These are phyloP conservation scores for Crithidia bombi DNA, from an alignment of 208 protist species.

Conservation along the genomic window DNA sequence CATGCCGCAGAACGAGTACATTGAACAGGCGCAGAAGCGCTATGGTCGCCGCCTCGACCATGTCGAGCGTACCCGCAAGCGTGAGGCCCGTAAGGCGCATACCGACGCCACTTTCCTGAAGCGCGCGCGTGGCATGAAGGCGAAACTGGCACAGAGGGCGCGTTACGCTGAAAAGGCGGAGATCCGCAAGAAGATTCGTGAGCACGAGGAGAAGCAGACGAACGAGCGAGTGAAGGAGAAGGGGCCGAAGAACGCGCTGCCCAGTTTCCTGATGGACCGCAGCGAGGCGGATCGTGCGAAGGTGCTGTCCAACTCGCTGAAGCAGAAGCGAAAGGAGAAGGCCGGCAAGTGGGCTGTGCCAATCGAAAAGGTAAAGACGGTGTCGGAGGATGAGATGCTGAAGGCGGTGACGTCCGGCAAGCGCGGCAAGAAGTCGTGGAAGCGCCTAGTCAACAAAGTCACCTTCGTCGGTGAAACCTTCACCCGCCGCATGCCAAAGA, in stretches of 20 bases:
- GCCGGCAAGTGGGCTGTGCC: constrained; percentile 99
- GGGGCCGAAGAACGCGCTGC: constrained; percentile 96
- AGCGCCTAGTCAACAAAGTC: constrained; percentile 99
- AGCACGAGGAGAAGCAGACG: constrained; percentile 97
- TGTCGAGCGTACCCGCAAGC: constrained; percentile 98
- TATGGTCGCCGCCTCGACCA: constrained; percentile 98
- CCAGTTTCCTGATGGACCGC: constrained; percentile 99
- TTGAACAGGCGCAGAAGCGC: constrained; percentile 98
- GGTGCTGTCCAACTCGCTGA: constrained; percentile 99
- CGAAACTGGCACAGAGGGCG: constrained; percentile 98
- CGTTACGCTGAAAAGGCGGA: constrained; percentile 99
- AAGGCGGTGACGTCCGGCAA: constrained; percentile 97
- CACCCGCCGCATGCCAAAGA: constrained; percentile 99
- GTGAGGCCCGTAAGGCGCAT: constrained; percentile 96
- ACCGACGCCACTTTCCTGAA: constrained; percentile 94
- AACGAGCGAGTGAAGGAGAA: constrained; percentile 95
- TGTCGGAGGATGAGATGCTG: constrained; percentile 99
- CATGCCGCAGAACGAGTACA: constrained; percentile 99
- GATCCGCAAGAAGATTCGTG: constrained; percentile 99
- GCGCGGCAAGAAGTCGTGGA: constrained; percentile 98
- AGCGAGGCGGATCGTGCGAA: constrained; percentile 97
- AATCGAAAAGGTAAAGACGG: constrained; percentile 98
- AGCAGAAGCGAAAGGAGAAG: constrained; percentile 99
- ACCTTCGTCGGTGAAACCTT: constrained; percentile 99
- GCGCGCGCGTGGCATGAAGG: constrained; percentile 97